Conservation (phyloP, 768 basidiomycete genomes). For the Hydnum rufescens region DNA sequence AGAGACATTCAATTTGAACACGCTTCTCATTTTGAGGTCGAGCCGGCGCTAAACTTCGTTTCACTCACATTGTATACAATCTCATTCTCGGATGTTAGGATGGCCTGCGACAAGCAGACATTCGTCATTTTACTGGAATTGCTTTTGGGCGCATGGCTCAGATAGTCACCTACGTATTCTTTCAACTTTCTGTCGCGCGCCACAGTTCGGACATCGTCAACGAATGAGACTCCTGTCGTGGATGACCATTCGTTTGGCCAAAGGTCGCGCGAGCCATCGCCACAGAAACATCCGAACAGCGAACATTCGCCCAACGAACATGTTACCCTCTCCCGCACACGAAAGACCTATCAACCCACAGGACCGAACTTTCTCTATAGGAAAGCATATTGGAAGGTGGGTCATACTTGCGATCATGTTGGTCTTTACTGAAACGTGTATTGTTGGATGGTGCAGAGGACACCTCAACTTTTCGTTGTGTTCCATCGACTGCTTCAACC, state of each 20-base stretch:
- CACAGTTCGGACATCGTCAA: no score
- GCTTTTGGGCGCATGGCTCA: no score
- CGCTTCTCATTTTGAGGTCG: slow-evolving; percentile 70
- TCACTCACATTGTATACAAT: slow-evolving; percentile 76
- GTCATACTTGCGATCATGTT: neutral
- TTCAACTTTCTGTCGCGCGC: no score
- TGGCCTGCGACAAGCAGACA: no score
- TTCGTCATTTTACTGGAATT: no score
- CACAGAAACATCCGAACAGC: slow-evolving; percentile 20
- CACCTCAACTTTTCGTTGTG: neutral
- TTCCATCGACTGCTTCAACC: neutral
- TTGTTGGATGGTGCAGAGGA: neutral
- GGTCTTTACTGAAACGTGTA: neutral
- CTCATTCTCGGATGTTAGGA: slow-evolving; percentile 72
- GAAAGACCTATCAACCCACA: neutral
- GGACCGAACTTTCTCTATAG: neutral
- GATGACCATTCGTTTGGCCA: slow-evolving; percentile 19
- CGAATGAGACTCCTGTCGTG: no score
- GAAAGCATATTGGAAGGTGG: neutral
- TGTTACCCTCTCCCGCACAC: slow-evolving; percentile 22
- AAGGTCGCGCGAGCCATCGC: slow-evolving; percentile 34
- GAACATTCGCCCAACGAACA: slow-evolving; percentile 18
- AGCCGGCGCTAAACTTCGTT: slow-evolving; percentile 43
- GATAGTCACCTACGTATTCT: no score
- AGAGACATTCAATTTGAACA: no score